Percentiles rank a stretch among this genome's conserved stretches.
phyloP scores from a whole-genome alignment of 306 rosid species.

The Ammopiptanthus mongolicus region DNA sequence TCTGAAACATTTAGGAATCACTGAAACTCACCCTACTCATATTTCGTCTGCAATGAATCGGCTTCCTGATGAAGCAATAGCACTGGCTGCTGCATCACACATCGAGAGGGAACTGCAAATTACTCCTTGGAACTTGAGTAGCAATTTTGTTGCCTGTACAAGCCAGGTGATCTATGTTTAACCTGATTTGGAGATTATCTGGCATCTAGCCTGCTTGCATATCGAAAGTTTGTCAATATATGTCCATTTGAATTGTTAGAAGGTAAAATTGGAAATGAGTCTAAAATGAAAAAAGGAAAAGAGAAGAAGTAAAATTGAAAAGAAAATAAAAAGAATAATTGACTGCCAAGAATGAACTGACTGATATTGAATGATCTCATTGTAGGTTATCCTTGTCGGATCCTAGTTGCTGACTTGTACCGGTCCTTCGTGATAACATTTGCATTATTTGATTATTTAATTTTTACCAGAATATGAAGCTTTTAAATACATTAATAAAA shows the following conservation, averaged over 20 bases:
- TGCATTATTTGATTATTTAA: neutral
- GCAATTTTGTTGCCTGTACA: constrained; percentile 90
- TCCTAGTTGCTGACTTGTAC: neutral
- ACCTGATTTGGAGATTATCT: constrained; percentile 10
- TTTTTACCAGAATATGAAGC: constrained; percentile 6
- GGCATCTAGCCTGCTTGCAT: constrained; percentile 6
- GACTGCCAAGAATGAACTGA: neutral
- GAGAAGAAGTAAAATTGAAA: neutral
- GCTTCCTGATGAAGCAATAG: constrained; percentile 91
- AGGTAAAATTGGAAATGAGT: neutral
- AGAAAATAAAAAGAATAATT: neutral
- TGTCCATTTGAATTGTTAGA: neutral
- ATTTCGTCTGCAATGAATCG: constrained; percentile 93
- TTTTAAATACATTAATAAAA: neutral
- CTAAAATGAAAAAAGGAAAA: neutral
- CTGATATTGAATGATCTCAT: neutral
- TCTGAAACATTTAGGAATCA: constrained; percentile 88
- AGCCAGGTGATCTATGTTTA: constrained; percentile 59
- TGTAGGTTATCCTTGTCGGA: neutral
- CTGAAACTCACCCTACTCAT: constrained; percentile 73
- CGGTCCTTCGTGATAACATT: neutral
- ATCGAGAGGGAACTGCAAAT: constrained; percentile 94
- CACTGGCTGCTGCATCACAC: constrained; percentile 97
- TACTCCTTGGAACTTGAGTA: constrained; percentile 98
- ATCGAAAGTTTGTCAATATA: neutral